Evolutionary conservation across 345 rosid genomes (phyloP).

Genomic region (Citropsis articulata): DNA sequence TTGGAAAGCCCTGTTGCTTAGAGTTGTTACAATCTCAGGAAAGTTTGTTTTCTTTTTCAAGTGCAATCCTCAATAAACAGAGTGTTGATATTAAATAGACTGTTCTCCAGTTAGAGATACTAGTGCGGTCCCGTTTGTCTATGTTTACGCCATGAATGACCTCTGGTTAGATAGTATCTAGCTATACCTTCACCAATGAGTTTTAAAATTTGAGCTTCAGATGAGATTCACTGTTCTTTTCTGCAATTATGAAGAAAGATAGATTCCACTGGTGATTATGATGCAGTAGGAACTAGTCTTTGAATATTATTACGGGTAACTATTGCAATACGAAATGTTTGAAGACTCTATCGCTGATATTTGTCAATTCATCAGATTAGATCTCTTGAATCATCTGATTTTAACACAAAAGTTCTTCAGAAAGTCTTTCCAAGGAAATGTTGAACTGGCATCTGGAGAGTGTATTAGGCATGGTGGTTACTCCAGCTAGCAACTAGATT

Average conservation of each 20-base stretch:
- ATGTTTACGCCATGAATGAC: not conserved
- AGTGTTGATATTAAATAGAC: not conserved
- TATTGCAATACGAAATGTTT: not conserved
- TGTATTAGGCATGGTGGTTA: not conserved
- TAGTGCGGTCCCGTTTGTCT: not conserved
- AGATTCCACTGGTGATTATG: not conserved
- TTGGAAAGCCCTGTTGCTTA: not conserved
- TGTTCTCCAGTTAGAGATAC: not conserved
- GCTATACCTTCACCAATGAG: not conserved
- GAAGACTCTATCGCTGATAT: not conserved
- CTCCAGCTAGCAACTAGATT: not conserved
- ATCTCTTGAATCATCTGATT: conserved; percentile 5
- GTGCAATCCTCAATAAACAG: not conserved
- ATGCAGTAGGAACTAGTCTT: not conserved
- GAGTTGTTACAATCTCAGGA: not conserved
- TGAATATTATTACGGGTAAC: not conserved
- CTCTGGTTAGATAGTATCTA: not conserved
- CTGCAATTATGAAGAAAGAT: not conserved
- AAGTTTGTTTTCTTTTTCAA: not conserved
- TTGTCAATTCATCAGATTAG: conserved; percentile 1
- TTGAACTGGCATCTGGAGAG: conserved; percentile 2
- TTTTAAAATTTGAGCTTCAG: not conserved
- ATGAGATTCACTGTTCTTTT: not conserved
- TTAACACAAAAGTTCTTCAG: conserved; percentile 4
- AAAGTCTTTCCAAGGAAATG: not conserved